Base-by-base conservation (phyloP, 306 rosid species). In the Astragalus membranaceus region DNA sequence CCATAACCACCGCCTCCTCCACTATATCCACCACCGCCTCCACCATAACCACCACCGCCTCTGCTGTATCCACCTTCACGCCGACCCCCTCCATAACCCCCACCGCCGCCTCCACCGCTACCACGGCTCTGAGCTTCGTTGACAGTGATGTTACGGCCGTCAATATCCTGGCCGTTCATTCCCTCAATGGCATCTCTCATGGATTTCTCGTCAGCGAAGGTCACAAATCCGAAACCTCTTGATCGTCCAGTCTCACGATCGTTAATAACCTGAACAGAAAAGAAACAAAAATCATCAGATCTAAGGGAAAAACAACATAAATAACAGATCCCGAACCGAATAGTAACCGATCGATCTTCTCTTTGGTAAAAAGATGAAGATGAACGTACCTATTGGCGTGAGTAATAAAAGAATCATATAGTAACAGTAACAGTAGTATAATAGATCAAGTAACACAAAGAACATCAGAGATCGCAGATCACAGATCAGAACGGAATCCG, bases 121-220 rank as follows among this genome's bases (percentile, higher is more conserved):
- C 92, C 91, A 0, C 98, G 92, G 2, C 88, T 80, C 59, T 93
- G 97, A 0, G 96, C 98, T 65, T 93, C 96, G 52, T 93, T 93
- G 5, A 93, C 98, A 0, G 98, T 93, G 37, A 93, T 93, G 69
- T 82, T 93, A 2, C 98, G 94, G 1, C 98, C 97, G 4, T 93
- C 98, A 0, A 93, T 88, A 1, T 76, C 59, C 56, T 82, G 88
- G 2, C 98, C 97, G 58, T 94, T 60, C 66, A 60, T 60, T 5
- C 66, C 66, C 10, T 60, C 48, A 5, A 60, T 60, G 0, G 66
- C 66, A 37, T 60, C 66, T 10, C 66, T 60, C 66, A 59, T 35
- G 0, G 66, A 59, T 1, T 59, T 35, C 66, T 59, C 66, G 2
- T 36, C 1, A 14, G 66, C 48, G 11, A 60, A 60, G 5, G 66